A percentile compares a stretch with the other conserved stretches of the same genome.
phyloP scores from a whole-genome alignment of 2,329 filamentous ascomycete genomes.

The Fusarium illudens region DNA sequence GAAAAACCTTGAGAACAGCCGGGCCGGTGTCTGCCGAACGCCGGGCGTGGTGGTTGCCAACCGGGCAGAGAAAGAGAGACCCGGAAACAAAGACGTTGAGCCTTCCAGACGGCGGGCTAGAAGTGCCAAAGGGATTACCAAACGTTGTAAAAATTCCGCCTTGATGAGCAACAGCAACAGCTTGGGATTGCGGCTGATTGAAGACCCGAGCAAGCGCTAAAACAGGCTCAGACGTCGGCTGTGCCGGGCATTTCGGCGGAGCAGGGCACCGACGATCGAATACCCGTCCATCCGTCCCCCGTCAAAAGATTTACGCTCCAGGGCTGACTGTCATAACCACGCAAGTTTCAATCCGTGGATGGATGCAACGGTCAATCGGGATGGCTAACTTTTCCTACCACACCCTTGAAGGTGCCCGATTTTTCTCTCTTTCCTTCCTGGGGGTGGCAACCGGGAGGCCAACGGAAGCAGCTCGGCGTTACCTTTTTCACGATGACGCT shows the following conservation, averaged over 20 bases:
- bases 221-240: not conserved
- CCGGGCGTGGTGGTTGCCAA: constrained; percentile 23
- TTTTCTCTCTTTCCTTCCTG: not conserved
- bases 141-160: not conserved
- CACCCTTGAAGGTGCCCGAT: not conserved
- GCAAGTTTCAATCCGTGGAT: constrained; percentile 3
- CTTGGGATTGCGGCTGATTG: constrained; percentile 5
- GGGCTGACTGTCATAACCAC: constrained; percentile 5
- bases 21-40: constrained; percentile 27
- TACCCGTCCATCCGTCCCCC: not conserved
- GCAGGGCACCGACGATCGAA: not conserved
- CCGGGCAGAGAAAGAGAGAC: not conserved
- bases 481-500: constrained; percentile 24
- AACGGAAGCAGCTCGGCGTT: constrained; percentile 33
- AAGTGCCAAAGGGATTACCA: not conserved
- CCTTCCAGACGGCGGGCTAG: not conserved
- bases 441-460: constrained; percentile 10
- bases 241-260: not conserved
- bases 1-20: constrained; percentile 7
- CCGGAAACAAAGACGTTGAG: constrained; percentile 8
- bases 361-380: constrained; percentile 23
- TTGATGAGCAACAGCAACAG: not conserved
- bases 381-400: not conserved
- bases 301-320: constrained; percentile 13
- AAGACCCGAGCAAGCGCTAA: constrained; percentile 2